Percentiles rank a stretch among this genome's conserved stretches.
Evolutionary conservation across 2,329 filamentous ascomycete species (phyloP).

Genomic region (Pestalotiopsis sp.): DNA sequence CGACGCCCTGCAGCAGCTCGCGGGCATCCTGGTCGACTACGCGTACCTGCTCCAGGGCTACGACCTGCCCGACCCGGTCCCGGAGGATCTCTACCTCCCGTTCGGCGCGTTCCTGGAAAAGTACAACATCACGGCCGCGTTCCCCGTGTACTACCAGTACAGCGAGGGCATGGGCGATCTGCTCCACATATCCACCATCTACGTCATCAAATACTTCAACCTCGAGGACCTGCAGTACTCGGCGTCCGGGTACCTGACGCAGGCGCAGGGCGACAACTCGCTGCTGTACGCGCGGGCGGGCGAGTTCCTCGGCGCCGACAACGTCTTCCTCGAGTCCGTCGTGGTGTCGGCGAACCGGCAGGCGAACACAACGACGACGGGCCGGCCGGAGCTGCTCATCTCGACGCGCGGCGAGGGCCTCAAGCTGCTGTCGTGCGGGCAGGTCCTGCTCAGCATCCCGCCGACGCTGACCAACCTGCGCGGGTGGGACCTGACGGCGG

Average conservation of each 20-base stretch:
- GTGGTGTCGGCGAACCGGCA: background rate
- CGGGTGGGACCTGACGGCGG: slow-evolving; percentile 26
- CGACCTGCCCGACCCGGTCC: slow-evolving; percentile 9
- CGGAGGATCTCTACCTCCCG: slow-evolving; percentile 24
- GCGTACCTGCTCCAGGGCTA: slow-evolving; percentile 7
- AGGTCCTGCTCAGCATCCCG: slow-evolving; percentile 30
- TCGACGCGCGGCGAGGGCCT: background rate
- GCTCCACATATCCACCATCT: slow-evolving; percentile 35
- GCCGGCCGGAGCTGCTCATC: slow-evolving; percentile 5
- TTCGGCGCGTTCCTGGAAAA: slow-evolving; percentile 40
- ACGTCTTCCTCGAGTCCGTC: slow-evolving; percentile 3
- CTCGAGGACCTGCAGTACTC: slow-evolving; percentile 2
- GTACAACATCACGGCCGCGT: slow-evolving; percentile 34
- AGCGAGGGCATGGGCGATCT: slow-evolving; percentile 40
- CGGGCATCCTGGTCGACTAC: slow-evolving; percentile 4
- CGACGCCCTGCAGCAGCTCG: background rate
- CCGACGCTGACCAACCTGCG: slow-evolving; percentile 26
- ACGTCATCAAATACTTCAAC: slow-evolving; percentile 34
- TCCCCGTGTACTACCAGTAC: slow-evolving; percentile 30
- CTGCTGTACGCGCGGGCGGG: slow-evolving; percentile 4
- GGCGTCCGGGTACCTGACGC: background rate
- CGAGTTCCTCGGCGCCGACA: background rate
- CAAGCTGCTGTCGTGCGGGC: slow-evolving; percentile 15
- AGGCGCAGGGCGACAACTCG: slow-evolving; percentile 1
- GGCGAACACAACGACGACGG: background rate